phyloP scores from a whole-genome alignment of 495 filamentous ascomycete genomes.

The Neurospora sublineolata region DNA sequence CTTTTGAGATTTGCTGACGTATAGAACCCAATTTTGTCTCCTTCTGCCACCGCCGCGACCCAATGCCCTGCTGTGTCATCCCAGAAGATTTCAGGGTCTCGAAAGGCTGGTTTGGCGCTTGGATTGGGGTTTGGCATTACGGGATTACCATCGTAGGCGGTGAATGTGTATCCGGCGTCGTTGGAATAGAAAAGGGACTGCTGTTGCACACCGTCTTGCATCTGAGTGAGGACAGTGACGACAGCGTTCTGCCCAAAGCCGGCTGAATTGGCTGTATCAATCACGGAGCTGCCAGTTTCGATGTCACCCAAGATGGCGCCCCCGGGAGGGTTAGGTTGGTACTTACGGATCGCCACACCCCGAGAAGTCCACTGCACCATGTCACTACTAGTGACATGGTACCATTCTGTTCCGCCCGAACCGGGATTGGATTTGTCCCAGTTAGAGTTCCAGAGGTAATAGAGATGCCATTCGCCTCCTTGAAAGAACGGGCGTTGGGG shows the following conservation, averaged over 20 bases:
- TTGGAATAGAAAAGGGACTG: not conserved
- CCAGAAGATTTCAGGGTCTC: not conserved
- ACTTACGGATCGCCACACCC: not conserved
- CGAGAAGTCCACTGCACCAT: not conserved
- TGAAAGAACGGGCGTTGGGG: not conserved
- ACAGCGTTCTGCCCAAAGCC: not conserved
- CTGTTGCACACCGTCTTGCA: not conserved
- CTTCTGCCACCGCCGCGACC: not conserved
- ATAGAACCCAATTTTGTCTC: not conserved
- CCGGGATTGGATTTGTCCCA: not conserved
- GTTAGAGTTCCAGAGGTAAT: not conserved
- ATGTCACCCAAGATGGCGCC: not conserved
- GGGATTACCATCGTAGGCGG: not conserved
- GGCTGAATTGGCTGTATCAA: not conserved
- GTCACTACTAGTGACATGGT: not conserved
- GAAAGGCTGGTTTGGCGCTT: not conserved
- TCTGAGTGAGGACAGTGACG: not conserved
- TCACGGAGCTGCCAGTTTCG: not conserved
- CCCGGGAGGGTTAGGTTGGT: not conserved
- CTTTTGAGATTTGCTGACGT: not conserved
- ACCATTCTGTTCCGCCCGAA: not conserved
- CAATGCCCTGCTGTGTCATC: not conserved
- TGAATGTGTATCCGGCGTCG: not conserved
- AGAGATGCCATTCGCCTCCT: not conserved
- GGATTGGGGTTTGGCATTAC: not conserved